Conservation (phyloP, 1,284 basidiomycete species). For the Papiliotrema terrestris region DNA sequence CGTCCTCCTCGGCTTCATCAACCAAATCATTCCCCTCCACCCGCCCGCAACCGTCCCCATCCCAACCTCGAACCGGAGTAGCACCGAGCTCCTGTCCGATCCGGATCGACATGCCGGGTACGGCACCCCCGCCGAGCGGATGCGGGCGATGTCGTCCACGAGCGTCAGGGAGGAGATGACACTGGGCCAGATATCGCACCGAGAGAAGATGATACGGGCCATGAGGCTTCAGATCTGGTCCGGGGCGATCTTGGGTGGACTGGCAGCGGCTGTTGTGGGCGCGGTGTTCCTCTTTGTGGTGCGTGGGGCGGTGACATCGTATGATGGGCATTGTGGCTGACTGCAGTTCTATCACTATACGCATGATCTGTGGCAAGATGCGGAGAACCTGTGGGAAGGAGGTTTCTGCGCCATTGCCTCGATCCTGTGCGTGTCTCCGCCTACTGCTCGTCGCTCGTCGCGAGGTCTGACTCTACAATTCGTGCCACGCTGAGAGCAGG, state of each 20-base stretch:
- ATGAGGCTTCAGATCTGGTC: slow-evolving; percentile 62
- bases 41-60: slow-evolving; percentile 9
- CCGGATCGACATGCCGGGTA: not conserved
- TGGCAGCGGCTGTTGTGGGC: slow-evolving; percentile 66
- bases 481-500: slow-evolving; percentile 6
- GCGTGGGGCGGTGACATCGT: slow-evolving; percentile 4
- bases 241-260: slow-evolving; percentile 65
- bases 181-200: not conserved
- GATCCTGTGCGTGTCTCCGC: slow-evolving; percentile 28
- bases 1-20: slow-evolving; percentile 76
- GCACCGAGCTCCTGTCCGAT: not conserved
- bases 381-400: slow-evolving; percentile 63
- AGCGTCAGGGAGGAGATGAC: not conserved
- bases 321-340: not conserved
- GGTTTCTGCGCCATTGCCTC: slow-evolving; percentile 71
- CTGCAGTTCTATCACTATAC: slow-evolving; percentile 51
- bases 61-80: slow-evolving; percentile 3
- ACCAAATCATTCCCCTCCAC: slow-evolving; percentile 59
- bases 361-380: slow-evolving; percentile 56
- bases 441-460: not conserved
- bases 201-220: slow-evolving; percentile 13
- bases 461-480: not conserved
- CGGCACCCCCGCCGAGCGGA: not conserved
- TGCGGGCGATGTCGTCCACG: not conserved
- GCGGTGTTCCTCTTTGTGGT: slow-evolving; percentile 50